Base-by-base conservation (phyloP, 139 green algal species). In the Chlorella sorokiniana region DNA sequence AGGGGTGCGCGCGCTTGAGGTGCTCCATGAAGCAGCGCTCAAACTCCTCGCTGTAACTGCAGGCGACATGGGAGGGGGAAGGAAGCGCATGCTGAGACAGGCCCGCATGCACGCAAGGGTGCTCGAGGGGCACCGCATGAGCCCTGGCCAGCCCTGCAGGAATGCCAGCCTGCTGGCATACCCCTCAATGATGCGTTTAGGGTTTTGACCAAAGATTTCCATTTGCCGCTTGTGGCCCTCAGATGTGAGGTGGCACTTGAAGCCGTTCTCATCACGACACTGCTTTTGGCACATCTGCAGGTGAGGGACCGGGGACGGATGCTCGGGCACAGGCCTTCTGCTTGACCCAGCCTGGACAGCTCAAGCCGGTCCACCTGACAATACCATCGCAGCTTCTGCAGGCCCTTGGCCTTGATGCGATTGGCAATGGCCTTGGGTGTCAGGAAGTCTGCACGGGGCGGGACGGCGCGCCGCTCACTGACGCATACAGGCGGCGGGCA, bases 211-310 rank as follows among this genome's bases (percentile, higher is more conserved):
- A 83, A 99, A 98, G 9, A 98, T 79, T 80, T 94, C 89, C 90
- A 97, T 95, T 84, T 97, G 93, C 2, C 94, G 87, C 85, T 87
- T 88, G 85, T 97, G 94, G 5, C 86, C 84, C 68, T 97, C 94
- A 44, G 85, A 93, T 41, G 86, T 93, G 52, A 96, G 90, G 86
- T 98, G 95, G 84, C 95, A 98, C 82, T 98, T 99, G 91, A 99
- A 99, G 22, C 96, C 96, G 84, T 99, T 99, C 80, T 98, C 96
- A 83, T 99, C 96, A 22, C 96, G 89, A 85, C 96, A 99, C 85
- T 98, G 94, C 88, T 99, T 99, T 73, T 97, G 88, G 84, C 96
- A 99, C 89, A 98, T 93, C 90, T 99, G 96, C 74, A 91, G 52
- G 52, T 0, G 23, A 4, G 33, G 27, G 9, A 52, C 23, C 51